These are phyloP conservation scores for Penicillium psychrosexuale DNA, from an alignment of 2,329 filamentous ascomycete genomes.

Conservation along the genomic window DNA sequence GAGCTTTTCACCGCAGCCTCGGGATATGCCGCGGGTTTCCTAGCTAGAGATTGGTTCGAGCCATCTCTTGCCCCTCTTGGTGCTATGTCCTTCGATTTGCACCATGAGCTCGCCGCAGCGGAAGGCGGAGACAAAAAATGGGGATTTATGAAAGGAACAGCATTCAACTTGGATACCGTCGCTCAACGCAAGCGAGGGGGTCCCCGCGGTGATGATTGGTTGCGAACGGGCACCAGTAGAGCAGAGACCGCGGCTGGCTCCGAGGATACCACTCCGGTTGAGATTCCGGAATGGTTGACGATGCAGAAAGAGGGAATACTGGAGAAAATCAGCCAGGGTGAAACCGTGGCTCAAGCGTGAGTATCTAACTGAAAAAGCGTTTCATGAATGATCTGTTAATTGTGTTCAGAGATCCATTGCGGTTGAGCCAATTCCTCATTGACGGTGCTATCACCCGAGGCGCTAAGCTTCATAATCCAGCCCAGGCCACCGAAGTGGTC, in stretches of 20 bases:
- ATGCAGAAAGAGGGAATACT: constrained; percentile 54
- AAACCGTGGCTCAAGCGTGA: constrained; percentile 63
- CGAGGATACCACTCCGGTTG: constrained; percentile 33
- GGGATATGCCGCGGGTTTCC: constrained; percentile 69
- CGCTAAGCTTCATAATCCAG: constrained; percentile 65
- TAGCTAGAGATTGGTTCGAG: constrained; percentile 70
- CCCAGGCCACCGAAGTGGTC: constrained; percentile 53
- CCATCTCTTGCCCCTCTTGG: constrained; percentile 58
- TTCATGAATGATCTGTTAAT: background rate
- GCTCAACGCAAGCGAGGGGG: constrained; percentile 39
- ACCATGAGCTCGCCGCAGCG: constrained; percentile 60
- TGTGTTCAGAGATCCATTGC: constrained; percentile 58
- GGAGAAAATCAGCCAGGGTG: constrained; percentile 60
- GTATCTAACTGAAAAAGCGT: constrained; percentile 25
- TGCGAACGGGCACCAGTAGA: constrained; percentile 62
- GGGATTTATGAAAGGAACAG: constrained; percentile 59
- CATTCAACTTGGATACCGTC: constrained; percentile 52
- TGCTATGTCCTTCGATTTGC: constrained; percentile 66
- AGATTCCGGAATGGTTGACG: constrained; percentile 58
- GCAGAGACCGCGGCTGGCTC: constrained; percentile 50
- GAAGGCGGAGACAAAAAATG: constrained; percentile 57
- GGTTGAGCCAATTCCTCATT: constrained; percentile 65
- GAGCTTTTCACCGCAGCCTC: constrained; percentile 70
- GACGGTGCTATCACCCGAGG: constrained; percentile 56
- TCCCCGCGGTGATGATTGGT: constrained; percentile 61